Percentiles rank a stretch among this genome's conserved stretches.
Evolutionary conservation across 306 rosid species (phyloP).

Genomic region (Lathyrus sativus): DNA sequence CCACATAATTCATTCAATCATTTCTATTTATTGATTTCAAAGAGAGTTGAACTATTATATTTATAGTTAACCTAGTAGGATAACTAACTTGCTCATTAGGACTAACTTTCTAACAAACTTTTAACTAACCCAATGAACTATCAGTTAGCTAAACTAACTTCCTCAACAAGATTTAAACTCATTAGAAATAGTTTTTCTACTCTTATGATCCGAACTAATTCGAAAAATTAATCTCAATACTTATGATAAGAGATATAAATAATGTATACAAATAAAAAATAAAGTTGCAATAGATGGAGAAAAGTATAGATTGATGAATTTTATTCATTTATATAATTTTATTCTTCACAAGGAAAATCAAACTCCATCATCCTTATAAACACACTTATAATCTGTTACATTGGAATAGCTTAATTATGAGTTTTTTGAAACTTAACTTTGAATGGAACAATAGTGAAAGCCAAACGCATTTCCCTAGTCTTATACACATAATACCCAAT

Average conservation of each 20-base stretch:
- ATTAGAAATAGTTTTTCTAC: neutral
- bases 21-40: too few relatives aligned
- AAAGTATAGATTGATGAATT: neutral
- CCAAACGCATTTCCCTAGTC: conserved; percentile 1
- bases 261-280: too few relatives aligned
- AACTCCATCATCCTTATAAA: neutral
- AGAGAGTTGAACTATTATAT: too few relatives aligned
- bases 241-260: neutral
- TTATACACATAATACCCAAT: conserved; percentile 18
- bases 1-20: too few relatives aligned
- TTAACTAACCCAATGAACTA: too few relatives aligned
- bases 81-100: too few relatives aligned
- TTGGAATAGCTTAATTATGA: neutral
- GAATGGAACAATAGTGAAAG: conserved; percentile 27
- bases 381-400: neutral
- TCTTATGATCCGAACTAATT: too few relatives aligned
- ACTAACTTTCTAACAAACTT: too few relatives aligned
- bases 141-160: too few relatives aligned
- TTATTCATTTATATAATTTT: neutral
- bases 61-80: too few relatives aligned
- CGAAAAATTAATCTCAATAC: neutral
- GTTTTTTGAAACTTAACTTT: conserved; percentile 15
- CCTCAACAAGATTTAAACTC: neutral
- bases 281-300: neutral
- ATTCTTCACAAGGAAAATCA: neutral